Evolutionary conservation across 495 filamentous ascomycete species (phyloP).

Genomic region (Penicillium diatomitis): DNA sequence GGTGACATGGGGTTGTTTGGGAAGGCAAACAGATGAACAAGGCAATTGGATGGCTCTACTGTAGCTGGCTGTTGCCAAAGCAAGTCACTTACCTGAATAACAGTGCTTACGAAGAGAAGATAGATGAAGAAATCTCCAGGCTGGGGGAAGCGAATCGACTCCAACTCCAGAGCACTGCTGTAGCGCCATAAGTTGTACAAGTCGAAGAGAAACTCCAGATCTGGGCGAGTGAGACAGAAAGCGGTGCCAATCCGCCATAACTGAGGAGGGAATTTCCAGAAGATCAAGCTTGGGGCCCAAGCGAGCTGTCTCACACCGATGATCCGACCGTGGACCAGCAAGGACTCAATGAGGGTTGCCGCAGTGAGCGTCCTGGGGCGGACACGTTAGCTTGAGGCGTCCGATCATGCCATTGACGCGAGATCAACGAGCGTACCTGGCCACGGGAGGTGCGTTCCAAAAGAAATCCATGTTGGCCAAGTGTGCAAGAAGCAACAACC

Average conservation of each 20-base stretch:
- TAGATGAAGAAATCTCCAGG: slow-evolving; percentile 66
- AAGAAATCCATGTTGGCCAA: slow-evolving; percentile 48
- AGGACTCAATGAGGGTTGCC: slow-evolving; percentile 53
- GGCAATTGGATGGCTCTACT: slow-evolving; percentile 3
- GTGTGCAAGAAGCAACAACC: neutral
- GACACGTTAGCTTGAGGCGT: slow-evolving; percentile 9
- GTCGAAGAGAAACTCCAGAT: slow-evolving; percentile 64
- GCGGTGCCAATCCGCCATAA: slow-evolving; percentile 59
- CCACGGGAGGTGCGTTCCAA: slow-evolving; percentile 61
- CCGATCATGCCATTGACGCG: neutral
- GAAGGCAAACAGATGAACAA: slow-evolving; percentile 11
- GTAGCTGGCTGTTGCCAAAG: neutral
- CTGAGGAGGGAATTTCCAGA: slow-evolving; percentile 53
- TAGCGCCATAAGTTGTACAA: slow-evolving; percentile 72
- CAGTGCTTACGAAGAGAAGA: slow-evolving; percentile 47
- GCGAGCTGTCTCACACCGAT: slow-evolving; percentile 44
- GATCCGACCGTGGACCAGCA: slow-evolving; percentile 51
- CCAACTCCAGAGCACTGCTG: slow-evolving; percentile 50
- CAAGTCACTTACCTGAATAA: slow-evolving; percentile 52
- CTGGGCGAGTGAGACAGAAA: slow-evolving; percentile 61
- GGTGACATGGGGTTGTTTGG: slow-evolving; percentile 34
- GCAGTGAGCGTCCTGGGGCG: slow-evolving; percentile 59
- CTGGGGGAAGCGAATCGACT: slow-evolving; percentile 48
- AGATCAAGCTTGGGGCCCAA: slow-evolving; percentile 47
- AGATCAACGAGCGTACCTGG: slow-evolving; percentile 42